Evolutionary conservation across 2,329 filamentous ascomycete genomes (phyloP), one percentile per base, ranked within the genome.

Genomic region (Huntiella abstrusa): DNA sequence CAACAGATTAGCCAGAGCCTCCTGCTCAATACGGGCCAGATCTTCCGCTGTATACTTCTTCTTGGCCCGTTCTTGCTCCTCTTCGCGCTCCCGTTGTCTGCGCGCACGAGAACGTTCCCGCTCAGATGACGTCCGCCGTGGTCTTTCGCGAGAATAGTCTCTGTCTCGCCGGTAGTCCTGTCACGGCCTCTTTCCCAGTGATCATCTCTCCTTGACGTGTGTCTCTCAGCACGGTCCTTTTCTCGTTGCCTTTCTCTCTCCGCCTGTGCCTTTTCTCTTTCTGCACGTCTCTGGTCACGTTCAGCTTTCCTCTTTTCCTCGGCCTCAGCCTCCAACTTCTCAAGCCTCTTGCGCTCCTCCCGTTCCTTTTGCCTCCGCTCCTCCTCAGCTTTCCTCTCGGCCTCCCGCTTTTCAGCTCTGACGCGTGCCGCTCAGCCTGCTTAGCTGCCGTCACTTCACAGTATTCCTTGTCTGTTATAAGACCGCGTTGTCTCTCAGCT

Each of bases 391-490:
- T 73, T 71, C 15, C 67, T 66, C 52, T 79, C 72, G 52, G 74
- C 70, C 39, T 66, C 67, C 45, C 70, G 66, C 13, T 77, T 62
- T 53, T 78, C 73, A 41, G 77, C 71, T 46, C 76, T 68, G 7
- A 76, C 64, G 33, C 68, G 69, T 51, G 78, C 74, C 81, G 72
- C 46, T 77, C 72, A 6, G 68, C 66, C 33, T 71, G 66, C 43
- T 76, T 73, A 5, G 64, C 65, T 7, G 73, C 69, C 2, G 77
- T 78, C 49, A 84, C 80, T 41, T 69, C 69, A 1, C 73, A 76
- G 58, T 86, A 88, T 42, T 80, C 76, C 47, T 78, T 73, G 53
- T 88, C 82, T 1, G 76, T 81, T 59, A 83, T 86, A 41, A 72
- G 66, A 13, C 83, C 83, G 45, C 71, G 73, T 7, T 63, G 53